Conservation (phyloP, 2,329 filamentous ascomycete species). For the Fulvia fulva region DNA sequence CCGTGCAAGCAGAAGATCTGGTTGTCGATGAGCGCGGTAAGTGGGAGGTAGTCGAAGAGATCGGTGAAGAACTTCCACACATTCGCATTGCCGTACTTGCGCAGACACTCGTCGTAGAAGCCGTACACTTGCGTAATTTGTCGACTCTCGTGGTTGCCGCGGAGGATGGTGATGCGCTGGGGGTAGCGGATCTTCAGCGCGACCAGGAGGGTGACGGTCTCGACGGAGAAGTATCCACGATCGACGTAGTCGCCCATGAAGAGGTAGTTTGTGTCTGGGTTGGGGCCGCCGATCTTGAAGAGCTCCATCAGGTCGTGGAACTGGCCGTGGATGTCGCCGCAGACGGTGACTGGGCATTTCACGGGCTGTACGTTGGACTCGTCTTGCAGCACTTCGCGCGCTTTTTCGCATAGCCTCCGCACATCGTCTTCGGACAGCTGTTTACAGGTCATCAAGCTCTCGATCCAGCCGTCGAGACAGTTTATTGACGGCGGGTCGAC, state of each 20-base stretch:
- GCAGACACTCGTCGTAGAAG: conserved; percentile 98
- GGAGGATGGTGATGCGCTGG: conserved; percentile 94
- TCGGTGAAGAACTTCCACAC: conserved; percentile 99
- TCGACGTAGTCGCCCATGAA: conserved; percentile 99
- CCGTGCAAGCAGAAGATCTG: conserved; percentile 99
- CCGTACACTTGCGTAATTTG: conserved; percentile 99
- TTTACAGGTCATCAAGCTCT: conserved; percentile 97
- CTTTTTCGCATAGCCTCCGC: conserved; percentile 96
- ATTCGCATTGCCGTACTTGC: conserved; percentile 98
- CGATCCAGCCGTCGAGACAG: conserved; percentile 96
- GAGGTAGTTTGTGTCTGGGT: conserved; percentile 97
- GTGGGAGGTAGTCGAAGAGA: conserved; percentile 95
- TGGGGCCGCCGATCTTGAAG: conserved; percentile 97
- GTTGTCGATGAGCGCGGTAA: conserved; percentile 96
- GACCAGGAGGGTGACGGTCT: conserved; percentile 94
- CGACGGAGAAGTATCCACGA: conserved; percentile 96
- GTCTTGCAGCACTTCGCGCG: conserved; percentile 91
- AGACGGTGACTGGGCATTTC: conserved; percentile 98
- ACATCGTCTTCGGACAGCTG: conserved; percentile 93
- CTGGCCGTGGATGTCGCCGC: conserved; percentile 97
- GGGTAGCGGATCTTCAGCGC: conserved; percentile 97
- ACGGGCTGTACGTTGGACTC: conserved; percentile 99
- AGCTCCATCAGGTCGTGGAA: conserved; percentile 99
- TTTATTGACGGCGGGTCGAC: conserved; percentile 87
- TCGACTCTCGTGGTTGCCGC: conserved; percentile 97